Base-by-base conservation (phyloP, 495 filamentous ascomycete genomes). In the Penicillium goetzii region DNA sequence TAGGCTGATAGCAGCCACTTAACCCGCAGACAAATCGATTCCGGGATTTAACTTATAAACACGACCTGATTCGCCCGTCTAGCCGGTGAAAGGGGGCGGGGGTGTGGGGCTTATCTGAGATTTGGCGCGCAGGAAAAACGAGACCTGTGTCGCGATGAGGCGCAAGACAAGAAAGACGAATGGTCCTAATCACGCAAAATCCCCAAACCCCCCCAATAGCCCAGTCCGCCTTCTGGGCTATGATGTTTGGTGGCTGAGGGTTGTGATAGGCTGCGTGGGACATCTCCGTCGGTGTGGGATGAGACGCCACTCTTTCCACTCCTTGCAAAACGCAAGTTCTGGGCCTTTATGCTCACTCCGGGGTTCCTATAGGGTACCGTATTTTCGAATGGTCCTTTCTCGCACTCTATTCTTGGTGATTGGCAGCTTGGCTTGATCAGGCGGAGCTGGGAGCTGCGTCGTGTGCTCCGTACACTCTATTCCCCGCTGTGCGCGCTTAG, bases 401-500 rank as follows among this genome's bases (percentile, higher is more conserved):
- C 9, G 9, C n/a, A 10, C 41, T 7, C 21, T 11, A 15, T 9
- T 43, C 9, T 19, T 41, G 17, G 19, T 47, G 43, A n/a, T 47
- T 47, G 43, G 9, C 25, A 25, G 9, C 2, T 12, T 47, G 9
- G 12, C 3, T 7, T 45, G 12, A 19, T 19, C n/a, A 15, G 19
- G 41, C 41, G 17, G 40, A 43, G 17, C 0, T n/a, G 34, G 36
- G 14, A 40, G n/a, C 41, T 12, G n/a, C 11, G 47, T 51, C 47
- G 47, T 51, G 25, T 15, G 26, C 19, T 47, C 47, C 17, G 7
- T 38, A 34, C 23, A 38, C 53, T 61, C 26, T 38, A 34, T 51
- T 33, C 56, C 50, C 51, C 64, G 59, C 55, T 41, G 30, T 58
- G 58, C 59, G 64, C 64, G 64, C 64, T 57, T 66, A 60, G 40